phyloP scores from a whole-genome alignment of 495 filamentous ascomycete genomes.

The Penicillium lagena region DNA sequence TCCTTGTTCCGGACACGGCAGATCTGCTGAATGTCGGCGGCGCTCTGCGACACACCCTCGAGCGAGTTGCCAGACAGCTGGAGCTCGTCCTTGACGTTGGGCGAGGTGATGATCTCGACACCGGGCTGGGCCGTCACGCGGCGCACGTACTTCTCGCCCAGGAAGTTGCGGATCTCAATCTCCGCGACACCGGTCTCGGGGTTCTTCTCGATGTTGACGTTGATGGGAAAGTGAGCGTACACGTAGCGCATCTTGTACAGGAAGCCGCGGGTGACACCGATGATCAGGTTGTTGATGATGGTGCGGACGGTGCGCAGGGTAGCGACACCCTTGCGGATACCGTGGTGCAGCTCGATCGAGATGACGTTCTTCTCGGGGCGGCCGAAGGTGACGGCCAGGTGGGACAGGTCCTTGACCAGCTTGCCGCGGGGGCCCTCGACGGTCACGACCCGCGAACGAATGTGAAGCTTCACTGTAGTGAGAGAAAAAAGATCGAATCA shows the following conservation, averaged over 20 bases:
- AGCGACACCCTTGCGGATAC: constrained; percentile 92
- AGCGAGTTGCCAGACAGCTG: constrained; percentile 88
- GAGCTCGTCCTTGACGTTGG: constrained; percentile 95
- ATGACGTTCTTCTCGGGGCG: constrained; percentile 73
- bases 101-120: constrained; percentile 82
- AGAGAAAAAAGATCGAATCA: constrained; percentile 26
- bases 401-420: constrained; percentile 90
- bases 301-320: constrained; percentile 96
- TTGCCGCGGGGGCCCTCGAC: constrained; percentile 96
- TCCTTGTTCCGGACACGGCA: constrained; percentile 99
- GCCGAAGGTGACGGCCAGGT: constrained; percentile 93
- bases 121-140: constrained; percentile 79
- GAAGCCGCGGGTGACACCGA: constrained; percentile 96
- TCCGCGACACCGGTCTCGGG: constrained; percentile 77
- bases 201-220: constrained; percentile 98
- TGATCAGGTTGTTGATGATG: constrained; percentile 95
- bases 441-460: constrained; percentile 91
- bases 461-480: constrained; percentile 79
- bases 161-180: constrained; percentile 99
- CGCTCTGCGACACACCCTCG: constrained; percentile 93
- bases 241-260: constrained; percentile 99
- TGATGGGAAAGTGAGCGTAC: constrained; percentile 99
- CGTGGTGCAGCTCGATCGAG: constrained; percentile 96
- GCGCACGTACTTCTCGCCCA: constrained; percentile 99
- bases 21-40: constrained; percentile 98